phyloP scores from a whole-genome alignment of 148 eudicot species.

The Limonium bicolor region DNA sequence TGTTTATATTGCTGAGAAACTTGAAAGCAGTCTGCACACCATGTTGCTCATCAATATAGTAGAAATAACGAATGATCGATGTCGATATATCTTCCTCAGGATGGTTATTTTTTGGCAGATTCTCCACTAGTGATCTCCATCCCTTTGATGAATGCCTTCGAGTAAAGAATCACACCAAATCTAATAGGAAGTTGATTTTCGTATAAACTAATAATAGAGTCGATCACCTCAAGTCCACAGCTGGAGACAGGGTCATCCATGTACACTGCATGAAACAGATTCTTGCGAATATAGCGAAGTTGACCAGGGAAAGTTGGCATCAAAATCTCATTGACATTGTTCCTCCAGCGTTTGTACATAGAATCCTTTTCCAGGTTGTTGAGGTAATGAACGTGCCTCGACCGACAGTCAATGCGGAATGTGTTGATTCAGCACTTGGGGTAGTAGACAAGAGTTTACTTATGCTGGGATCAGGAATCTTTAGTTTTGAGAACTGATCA shows the following conservation, averaged over 20 bases:
- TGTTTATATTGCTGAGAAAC: conserved; percentile 68
- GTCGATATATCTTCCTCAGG: conserved; percentile 58
- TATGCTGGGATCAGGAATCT: conserved; percentile 66
- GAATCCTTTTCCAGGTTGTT: conserved; percentile 90
- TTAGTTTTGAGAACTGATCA: conserved; percentile 71
- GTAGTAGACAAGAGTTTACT: conserved; percentile 62
- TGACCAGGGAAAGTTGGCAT: conserved; percentile 99
- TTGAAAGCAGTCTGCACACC: conserved; percentile 65
- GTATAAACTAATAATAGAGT: conserved; percentile 43
- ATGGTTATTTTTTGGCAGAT: too few relatives aligned
- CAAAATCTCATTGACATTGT: conserved; percentile 91
- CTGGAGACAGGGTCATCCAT: conserved; percentile 76
- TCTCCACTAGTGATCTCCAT: conserved; percentile 46
- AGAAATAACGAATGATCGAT: conserved; percentile 71
- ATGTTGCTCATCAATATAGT: conserved; percentile 64
- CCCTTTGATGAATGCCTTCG: conserved; percentile 32
- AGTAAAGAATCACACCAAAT: conserved; percentile 80
- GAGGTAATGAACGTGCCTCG: conserved; percentile 80
- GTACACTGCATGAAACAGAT: conserved; percentile 78
- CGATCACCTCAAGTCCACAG: conserved; percentile 83
- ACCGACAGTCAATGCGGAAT: conserved; percentile 88
- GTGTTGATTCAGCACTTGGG: conserved; percentile 58
- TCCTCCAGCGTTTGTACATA: conserved; percentile 89
- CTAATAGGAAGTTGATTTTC: conserved; percentile 93
- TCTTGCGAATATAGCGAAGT: conserved; percentile 85